Conservation (phyloP, 345 rosid species). For the Brassica rapa region DNA sequence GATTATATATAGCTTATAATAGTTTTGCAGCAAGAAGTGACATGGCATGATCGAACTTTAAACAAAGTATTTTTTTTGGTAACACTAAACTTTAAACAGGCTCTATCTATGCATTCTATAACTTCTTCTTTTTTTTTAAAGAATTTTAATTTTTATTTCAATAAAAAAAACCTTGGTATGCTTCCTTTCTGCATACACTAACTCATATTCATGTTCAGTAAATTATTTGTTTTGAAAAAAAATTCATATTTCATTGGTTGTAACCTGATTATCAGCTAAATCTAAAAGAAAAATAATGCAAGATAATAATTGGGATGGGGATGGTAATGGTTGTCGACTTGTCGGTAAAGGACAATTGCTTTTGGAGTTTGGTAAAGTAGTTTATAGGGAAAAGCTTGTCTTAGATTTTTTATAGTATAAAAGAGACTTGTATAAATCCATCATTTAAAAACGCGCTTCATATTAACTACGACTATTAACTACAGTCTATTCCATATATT, state of each 20-base stretch:
- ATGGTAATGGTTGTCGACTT: conserved; percentile 24
- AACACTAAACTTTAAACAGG: no score
- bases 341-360: conserved; percentile 44
- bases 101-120: no score
- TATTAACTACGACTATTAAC: no score
- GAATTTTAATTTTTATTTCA: no score
- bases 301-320: conserved; percentile 24
- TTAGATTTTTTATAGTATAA: neutral
- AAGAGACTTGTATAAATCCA: conserved; percentile 18
- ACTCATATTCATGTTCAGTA: neutral
- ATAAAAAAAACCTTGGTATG: no score
- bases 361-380: conserved; percentile 39
- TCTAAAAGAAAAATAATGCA: conserved; percentile 3
- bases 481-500: neutral
- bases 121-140: no score
- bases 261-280: neutral
- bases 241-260: neutral
- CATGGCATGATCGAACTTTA: no score
- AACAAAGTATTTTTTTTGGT: no score
- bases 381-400: conserved; percentile 8
- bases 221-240: neutral
- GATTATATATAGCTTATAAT: no score
- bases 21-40: no score
- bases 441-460: neutral
- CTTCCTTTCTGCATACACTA: no score